Evolutionary conservation across 345 rosid species (phyloP), one percentile per base, ranked within the genome.

Genomic region (Eucalyptus grandis): DNA sequence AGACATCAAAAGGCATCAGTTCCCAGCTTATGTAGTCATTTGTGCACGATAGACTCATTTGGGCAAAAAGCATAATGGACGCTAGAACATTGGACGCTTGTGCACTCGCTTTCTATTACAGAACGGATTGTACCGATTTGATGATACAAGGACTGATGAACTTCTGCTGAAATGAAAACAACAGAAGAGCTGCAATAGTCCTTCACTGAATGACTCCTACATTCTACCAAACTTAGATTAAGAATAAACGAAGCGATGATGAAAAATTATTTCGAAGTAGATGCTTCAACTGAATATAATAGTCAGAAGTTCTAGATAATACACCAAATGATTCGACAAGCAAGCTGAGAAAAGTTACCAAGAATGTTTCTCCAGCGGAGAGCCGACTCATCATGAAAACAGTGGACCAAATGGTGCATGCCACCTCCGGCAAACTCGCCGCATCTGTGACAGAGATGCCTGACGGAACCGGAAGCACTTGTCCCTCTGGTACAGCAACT

Each of bases 361-460:
- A 90, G 88, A 97, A 91, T 3, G 95, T 92, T 93, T 97, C 98
- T 16, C 96, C 97, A 11, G 95, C 85, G 30, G 95, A 91, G 89
- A 95, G 94, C 49, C 88, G 88, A 50, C 97, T 95, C 92, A 53
- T 95, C 99, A 95, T 97, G 89, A 97, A 95, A 90, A 95, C 93
- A 89, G 98, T 95, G 1, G 98, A 97, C 98, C 99, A 96, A 90
- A 97, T 96, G 51, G 99, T 96, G 89, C 98, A 96, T 11, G 97
- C 97, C 88, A 96, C 99, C 91, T 97, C 99, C 19, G 98, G 98
- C 80, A 97, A 92, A 92, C 94, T 90, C 37, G 95, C 91, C 14
- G 96, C 98, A 91, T 97, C 98, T 60, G 90, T 90, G n/a, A 97
- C 87, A 9, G 98, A 92, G 88, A 97, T 89, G 49, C 98, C 95